Evolutionary conservation across 805 yeast species (phyloP), one percentile per base, ranked within the genome.

Genomic region (Myxozyma vanderwaltii): DNA sequence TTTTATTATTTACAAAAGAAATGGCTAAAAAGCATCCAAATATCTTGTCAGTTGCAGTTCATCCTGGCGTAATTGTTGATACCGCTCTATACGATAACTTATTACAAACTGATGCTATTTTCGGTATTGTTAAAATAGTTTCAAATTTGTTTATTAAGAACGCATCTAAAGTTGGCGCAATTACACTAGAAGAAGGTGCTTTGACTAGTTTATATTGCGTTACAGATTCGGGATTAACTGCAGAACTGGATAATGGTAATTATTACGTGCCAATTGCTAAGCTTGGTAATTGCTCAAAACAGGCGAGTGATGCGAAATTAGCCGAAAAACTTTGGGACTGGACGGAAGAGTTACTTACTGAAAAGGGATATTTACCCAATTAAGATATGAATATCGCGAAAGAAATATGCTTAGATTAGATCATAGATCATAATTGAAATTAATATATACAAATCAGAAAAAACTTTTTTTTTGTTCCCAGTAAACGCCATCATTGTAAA

Each of bases 41-140:
- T 17, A 53, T 58, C n/a, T 24, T 61, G 7, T 51, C 61, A 8
- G 39, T 54, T 12, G 58, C 61, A 10, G 59, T 63, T 15, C 67
- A 63, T 31, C 67, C 67, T 6, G 67, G 67, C 15, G 61, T 58
- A 4, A 59, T 63, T 12, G 29, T 38, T 2, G 63, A 49, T 17
- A 63, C 67, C 1, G 46, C 54, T 1, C 51, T 63, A 21, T 58
- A 51, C 45, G 51, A 48, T 2, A 19, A 51, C 17, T 15, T 59
- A 26, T 19, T 10, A 17, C 17, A 29, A 7, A 49, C 54, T 23
- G 27, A 13, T 3, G 58, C 48, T 1, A 24, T 59, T 10, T 38
- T 54, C 8, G 64, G 63, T 8, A 21, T 58, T 12, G 46, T 49
- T 19, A 27, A 39, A 17, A 3, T 43, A 10, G 8, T 39, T 5